Evolutionary conservation across 208 protist species (phyloP).

Genomic region (Trypanosoma avium): DNA sequence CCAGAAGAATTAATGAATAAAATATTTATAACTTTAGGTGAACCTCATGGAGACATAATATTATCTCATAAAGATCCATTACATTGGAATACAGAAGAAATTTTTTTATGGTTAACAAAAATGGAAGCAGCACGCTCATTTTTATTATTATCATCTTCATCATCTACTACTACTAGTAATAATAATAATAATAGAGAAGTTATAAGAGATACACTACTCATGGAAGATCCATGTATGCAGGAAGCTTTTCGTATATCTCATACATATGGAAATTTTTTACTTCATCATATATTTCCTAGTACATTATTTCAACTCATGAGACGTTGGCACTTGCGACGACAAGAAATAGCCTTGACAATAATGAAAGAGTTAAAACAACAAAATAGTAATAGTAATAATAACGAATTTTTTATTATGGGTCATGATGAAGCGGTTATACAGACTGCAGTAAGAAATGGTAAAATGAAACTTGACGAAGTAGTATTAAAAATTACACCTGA

Average conservation of each 20-base stretch:
- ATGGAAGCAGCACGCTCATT: slow-evolving; percentile 45
- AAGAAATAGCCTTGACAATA: slow-evolving; percentile 35
- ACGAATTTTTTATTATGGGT: slow-evolving; percentile 59
- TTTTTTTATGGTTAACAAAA: slow-evolving; percentile 48
- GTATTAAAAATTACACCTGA: slow-evolving; percentile 36
- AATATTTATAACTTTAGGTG: slow-evolving; percentile 31
- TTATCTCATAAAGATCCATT: slow-evolving; percentile 64
- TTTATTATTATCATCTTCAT: background rate
- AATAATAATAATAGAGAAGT: background rate
- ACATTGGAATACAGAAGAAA: slow-evolving; percentile 61
- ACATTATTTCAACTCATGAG: slow-evolving; percentile 77
- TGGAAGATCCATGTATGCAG: slow-evolving; percentile 64
- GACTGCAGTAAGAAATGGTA: slow-evolving; percentile 10
- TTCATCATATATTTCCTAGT: slow-evolving; percentile 64
- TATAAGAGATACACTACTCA: slow-evolving; percentile 13
- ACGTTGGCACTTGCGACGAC: slow-evolving; percentile 71
- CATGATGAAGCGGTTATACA: slow-evolving; percentile 20
- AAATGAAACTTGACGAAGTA: slow-evolving; percentile 46
- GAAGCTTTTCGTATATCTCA: slow-evolving; percentile 67
- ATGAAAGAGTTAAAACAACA: slow-evolving; percentile 18
- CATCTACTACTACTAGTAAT: background rate
- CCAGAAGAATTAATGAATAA: slow-evolving; percentile 10
- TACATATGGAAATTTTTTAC: slow-evolving; percentile 58
- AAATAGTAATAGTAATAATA: background rate
- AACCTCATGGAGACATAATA: slow-evolving; percentile 40